Evolutionary conservation across 768 basidiomycete species (phyloP), one percentile per base, ranked within the genome.

Genomic region (Ramaria sp.): DNA sequence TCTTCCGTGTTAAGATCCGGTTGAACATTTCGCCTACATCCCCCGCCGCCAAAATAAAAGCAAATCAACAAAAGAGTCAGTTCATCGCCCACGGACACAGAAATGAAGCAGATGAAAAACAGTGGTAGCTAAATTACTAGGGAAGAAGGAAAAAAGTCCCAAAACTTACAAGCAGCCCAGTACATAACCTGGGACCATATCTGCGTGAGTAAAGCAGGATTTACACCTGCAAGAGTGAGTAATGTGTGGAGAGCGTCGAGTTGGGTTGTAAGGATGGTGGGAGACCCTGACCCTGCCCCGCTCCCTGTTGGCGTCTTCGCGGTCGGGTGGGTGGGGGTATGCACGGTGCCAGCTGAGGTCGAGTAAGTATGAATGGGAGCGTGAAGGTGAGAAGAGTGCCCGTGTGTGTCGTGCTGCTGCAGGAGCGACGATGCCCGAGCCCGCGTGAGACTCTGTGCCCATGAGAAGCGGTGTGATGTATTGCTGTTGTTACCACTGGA

Each of bases 151-250:
- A 34, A 13, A 13, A 34, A 32, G 27, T 59, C 32, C 8, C 32
- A 3, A 34, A 34, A 66, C 83, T 74, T 74, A 88, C 92, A 90
- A 22, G 92, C 85, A 52, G 92, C 85, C 96, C 96, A 99, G 65
- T 94, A 97, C 73, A 96, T 85, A n/a, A 96, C 82, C 68, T 99
- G 96, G 1, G 92, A 94, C 83, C 93, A 95, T 48, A 94, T 75
- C 66, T 99, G 96, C 5, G 85, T 82, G 49, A 82, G 83, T 16
- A 97, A 72, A 7, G 78, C 83, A 13, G 96, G 91, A 64, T 97
- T 97, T 60, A 97, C 79, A 55, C 93, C 88, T 45, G 94, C 90
- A 37, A 92, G 70, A 20, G 82, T 78, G 15, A 99, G 73, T 30
- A 98, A 69, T 12, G 86, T 82, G 55, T 98, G 84, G 4, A 97